phyloP scores from a whole-genome alignment of 108 stramenopile genomes.

The Cyclostephanos invisitatus region DNA sequence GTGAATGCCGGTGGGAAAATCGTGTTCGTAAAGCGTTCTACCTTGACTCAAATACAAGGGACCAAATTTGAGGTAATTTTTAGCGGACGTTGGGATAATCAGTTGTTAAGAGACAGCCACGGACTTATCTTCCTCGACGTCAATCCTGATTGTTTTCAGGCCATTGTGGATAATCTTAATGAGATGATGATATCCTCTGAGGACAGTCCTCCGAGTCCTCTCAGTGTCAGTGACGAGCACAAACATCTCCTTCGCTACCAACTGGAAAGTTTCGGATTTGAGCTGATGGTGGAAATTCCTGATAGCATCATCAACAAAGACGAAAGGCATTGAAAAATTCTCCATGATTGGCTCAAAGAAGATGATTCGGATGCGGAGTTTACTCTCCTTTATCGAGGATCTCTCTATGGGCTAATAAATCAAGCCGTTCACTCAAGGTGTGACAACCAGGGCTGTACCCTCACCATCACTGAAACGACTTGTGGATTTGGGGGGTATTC shows the following conservation, averaged over 20 bases:
- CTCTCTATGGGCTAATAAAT: slow-evolving; percentile 16
- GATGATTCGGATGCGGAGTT: slow-evolving; percentile 19
- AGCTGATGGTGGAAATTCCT: not conserved
- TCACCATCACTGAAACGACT: too few relatives aligned
- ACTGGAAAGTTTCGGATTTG: slow-evolving; percentile 28
- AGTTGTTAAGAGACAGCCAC: slow-evolving; percentile 6
- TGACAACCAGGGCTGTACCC: too few relatives aligned
- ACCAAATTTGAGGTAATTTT: slow-evolving; percentile 18
- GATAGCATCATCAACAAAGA: too few relatives aligned
- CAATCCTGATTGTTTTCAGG: slow-evolving; percentile 23
- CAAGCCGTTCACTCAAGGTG: slow-evolving; percentile 13
- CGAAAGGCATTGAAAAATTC: not conserved
- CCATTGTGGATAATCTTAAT: slow-evolving; percentile 21
- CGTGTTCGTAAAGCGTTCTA: slow-evolving; percentile 10
- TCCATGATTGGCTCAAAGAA: slow-evolving; percentile 27
- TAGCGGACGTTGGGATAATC: slow-evolving; percentile 27
- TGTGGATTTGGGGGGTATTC: too few relatives aligned
- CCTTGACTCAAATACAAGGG: slow-evolving; percentile 22
- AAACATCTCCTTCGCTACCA: slow-evolving; percentile 22
- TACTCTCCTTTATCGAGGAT: slow-evolving; percentile 23
- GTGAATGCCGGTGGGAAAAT: slow-evolving; percentile 21
- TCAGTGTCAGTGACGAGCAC: slow-evolving; percentile 1
- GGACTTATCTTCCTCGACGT: slow-evolving; percentile 23
- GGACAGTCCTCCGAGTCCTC: slow-evolving; percentile 6
- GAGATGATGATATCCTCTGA: slow-evolving; percentile 10